These are phyloP conservation scores for Yamadazyma philogaea DNA, from an alignment of 805 yeast genomes.

Conservation along the genomic window DNA sequence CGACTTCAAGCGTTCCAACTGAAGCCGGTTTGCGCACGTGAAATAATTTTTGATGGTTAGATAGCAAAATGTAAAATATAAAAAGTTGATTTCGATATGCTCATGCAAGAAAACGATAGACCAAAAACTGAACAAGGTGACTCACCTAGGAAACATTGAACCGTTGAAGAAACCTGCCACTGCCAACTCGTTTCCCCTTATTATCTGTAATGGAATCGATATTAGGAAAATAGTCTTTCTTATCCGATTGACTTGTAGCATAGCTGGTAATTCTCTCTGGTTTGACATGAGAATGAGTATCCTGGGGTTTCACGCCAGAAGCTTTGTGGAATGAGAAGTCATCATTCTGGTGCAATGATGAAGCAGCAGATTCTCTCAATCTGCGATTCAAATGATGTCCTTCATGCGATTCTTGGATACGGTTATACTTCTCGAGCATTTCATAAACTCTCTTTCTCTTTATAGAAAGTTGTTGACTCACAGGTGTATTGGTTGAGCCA, in stretches of 20 bases:
- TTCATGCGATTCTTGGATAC: conserved; percentile 35
- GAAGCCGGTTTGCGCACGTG: not conserved
- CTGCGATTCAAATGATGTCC: conserved; percentile 10
- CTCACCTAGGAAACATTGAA: conserved; percentile 8
- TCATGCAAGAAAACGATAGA: too few species aligned
- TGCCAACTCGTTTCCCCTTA: conserved; percentile 8
- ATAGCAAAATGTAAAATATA: not conserved
- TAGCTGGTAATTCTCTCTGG: conserved; percentile 14
- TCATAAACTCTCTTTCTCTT: conserved; percentile 39
- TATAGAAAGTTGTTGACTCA: conserved; percentile 30
- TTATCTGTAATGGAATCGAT: conserved; percentile 6
- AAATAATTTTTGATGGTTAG: not conserved
- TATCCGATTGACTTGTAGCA: conserved; percentile 10
- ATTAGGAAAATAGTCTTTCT: conserved; percentile 13
- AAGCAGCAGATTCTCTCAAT: conserved; percentile 13
- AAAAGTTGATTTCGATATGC: too few species aligned
- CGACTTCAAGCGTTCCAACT: not conserved
- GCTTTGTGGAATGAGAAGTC: conserved; percentile 1
- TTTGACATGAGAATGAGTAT: conserved; percentile 4
- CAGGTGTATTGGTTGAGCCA: conserved; percentile 16
- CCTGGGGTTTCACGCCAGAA: not conserved
- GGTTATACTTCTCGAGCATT: conserved; percentile 38
- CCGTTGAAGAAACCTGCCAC: conserved; percentile 11
- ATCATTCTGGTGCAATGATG: conserved; percentile 13
- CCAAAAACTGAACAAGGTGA: too few species aligned